phyloP scores from a whole-genome alignment of 345 rosid genomes.

The Eucalyptus leucophloia region DNA sequence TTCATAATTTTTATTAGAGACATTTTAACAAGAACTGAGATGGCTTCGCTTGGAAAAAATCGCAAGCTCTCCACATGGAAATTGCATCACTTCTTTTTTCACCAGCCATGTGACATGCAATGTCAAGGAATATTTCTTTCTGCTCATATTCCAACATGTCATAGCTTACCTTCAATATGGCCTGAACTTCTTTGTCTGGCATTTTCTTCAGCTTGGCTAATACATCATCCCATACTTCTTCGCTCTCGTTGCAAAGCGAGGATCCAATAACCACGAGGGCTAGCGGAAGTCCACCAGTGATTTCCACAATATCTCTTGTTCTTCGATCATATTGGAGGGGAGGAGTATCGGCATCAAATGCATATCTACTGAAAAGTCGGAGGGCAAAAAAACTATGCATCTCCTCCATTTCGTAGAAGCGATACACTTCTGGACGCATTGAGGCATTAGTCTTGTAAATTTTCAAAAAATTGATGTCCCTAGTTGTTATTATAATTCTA shows the following conservation, averaged over 20 bases:
- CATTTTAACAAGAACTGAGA: not conserved
- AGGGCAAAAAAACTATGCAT: not conserved
- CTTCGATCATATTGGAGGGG: not conserved
- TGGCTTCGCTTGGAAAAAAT: not conserved
- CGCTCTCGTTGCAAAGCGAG: not conserved
- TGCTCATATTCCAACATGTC: not conserved
- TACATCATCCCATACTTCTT: not conserved
- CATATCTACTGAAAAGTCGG: not conserved
- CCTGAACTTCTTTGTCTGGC: not conserved
- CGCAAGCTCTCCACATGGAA: not conserved
- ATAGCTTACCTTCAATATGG: not conserved
- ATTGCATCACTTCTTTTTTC: not conserved
- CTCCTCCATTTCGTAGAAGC: not conserved
- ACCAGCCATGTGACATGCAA: not conserved
- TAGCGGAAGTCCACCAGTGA: not conserved
- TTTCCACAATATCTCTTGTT: not conserved
- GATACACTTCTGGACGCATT: not conserved
- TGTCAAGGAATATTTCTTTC: not conserved
- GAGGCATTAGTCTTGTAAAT: not conserved
- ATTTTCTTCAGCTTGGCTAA: not conserved
- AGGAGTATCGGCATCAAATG: not conserved
- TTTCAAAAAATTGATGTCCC: not conserved
- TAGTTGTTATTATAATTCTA: not conserved
- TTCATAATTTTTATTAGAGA: not conserved
- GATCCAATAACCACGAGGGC: not conserved